Evolutionary conservation across 495 filamentous ascomycete species (phyloP), one percentile per base, ranked within the genome.

Genomic region (Aspergillus taichungensis): DNA sequence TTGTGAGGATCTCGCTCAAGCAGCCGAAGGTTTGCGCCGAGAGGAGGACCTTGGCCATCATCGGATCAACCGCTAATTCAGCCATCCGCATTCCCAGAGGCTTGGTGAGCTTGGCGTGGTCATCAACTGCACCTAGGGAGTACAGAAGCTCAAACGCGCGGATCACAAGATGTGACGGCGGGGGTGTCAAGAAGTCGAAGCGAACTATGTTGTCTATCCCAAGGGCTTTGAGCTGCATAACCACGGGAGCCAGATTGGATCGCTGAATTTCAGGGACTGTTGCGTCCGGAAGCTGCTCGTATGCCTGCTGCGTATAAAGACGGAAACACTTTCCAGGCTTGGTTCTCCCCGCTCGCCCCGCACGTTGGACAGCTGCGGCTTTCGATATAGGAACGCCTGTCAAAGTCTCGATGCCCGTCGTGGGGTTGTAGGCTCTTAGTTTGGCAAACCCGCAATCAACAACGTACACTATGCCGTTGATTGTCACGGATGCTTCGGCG

Each of bases 191-290:
- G 57, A 90, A 97, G 52, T 87, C 80, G 60, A 97, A 99, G 13
- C 89, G 80, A 6, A 87, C 79, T 28, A 97, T 84, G 61, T 99
- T 97, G 62, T 95, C 90, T 54, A 99, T 94, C 0, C 94, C 94
- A 12, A 99, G 73, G 12, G 91, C 92, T 63, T 97, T 96, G 42
- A 99, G 79, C 62, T 97, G 90, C 46, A 97, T 79, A 37, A 99
- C 78, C 18, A 88, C 78, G 0, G 91, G 87, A 0, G 92, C 90
- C 33, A 99, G 79, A 57, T 96, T 94, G 14, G 86, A 90, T 39
- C 94, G 77, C 57, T 96, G 91, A 38, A 97, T 91, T 62, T 99
- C 92, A 2, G 94, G 91, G 3, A 88, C 68, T 2, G 83, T 91
- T 18, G 80, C 72, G 50, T 87, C 87, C 7, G 76, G 72, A n/a